Evolutionary conservation across 495 filamentous ascomycete genomes (phyloP).

Genomic region (Tuber indicum): DNA sequence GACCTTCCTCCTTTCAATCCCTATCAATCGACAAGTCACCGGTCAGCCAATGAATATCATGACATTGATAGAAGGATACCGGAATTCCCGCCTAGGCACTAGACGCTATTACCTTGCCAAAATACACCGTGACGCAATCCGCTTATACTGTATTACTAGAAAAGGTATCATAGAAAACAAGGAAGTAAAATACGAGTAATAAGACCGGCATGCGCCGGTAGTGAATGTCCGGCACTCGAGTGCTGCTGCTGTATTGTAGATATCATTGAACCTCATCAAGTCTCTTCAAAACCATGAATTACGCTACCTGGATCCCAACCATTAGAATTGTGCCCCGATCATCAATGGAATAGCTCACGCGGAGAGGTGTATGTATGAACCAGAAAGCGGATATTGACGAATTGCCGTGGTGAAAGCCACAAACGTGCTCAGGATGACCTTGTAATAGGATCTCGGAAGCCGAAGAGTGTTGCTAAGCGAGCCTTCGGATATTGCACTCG

Average conservation of each 20-base stretch:
- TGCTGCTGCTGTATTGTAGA: neutral
- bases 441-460: constrained; percentile 11
- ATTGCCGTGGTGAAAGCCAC: constrained; percentile 16
- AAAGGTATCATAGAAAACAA: neutral
- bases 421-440: constrained; percentile 17
- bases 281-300: constrained; percentile 14
- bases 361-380: constrained; percentile 6
- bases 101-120: neutral
- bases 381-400: constrained; percentile 2
- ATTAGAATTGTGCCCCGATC: constrained; percentile 9
- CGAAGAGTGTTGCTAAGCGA: neutral
- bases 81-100: neutral
- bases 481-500: neutral
- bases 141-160: constrained; percentile 20
- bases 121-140: constrained; percentile 10
- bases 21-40: neutral
- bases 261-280: neutral
- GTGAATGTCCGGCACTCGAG: constrained; percentile 7
- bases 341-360: constrained; percentile 10
- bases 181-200: constrained; percentile 5
- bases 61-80: neutral
- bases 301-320: constrained; percentile 7
- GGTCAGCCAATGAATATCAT: neutral
- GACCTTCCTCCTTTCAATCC: neutral
- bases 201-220: constrained; percentile 9